Percentiles rank a stretch among this genome's conserved stretches.
These are phyloP conservation scores for Talaromyces sp. DNA, from an alignment of 2,329 filamentous ascomycete genomes.

Conservation along the genomic window DNA sequence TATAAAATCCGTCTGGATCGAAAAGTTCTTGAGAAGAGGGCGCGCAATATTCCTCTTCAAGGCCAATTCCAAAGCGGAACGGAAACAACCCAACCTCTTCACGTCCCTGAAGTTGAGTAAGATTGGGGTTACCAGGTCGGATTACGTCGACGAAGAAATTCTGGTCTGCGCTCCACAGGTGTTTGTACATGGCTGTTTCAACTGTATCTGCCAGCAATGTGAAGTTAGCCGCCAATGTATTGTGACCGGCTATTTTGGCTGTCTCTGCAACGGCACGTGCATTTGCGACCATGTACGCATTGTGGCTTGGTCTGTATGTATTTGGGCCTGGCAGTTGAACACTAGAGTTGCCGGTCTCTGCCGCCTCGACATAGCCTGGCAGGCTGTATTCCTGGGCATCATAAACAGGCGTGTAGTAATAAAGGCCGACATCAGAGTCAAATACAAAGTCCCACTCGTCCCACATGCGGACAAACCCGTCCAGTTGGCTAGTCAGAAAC, in stretches of 20 bases:
- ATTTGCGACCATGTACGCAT: background rate
- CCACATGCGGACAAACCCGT: background rate
- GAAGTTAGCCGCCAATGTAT: background rate
- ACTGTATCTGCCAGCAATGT: background rate
- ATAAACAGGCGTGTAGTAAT: background rate
- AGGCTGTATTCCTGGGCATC: background rate
- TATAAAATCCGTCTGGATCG: background rate
- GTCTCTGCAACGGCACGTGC: background rate
- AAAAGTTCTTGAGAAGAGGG: background rate
- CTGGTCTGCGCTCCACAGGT: background rate
- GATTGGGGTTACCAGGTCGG: background rate
- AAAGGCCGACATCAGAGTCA: background rate
- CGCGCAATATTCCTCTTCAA: background rate
- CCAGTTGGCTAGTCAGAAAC: background rate
- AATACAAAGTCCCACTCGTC: background rate
- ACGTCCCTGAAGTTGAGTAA: background rate
- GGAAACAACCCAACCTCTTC: background rate
- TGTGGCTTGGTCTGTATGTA: background rate
- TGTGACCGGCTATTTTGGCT: background rate
- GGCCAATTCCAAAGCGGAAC: background rate
- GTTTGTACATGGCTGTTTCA: background rate
- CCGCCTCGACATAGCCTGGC: background rate
- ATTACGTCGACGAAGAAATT: background rate
- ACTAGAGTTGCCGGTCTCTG: background rate
- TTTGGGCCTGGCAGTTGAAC: background rate